Evolutionary conservation across 495 filamentous ascomycete genomes (phyloP), one percentile per base, ranked within the genome.

Genomic region (Penicillium paradoxum): DNA sequence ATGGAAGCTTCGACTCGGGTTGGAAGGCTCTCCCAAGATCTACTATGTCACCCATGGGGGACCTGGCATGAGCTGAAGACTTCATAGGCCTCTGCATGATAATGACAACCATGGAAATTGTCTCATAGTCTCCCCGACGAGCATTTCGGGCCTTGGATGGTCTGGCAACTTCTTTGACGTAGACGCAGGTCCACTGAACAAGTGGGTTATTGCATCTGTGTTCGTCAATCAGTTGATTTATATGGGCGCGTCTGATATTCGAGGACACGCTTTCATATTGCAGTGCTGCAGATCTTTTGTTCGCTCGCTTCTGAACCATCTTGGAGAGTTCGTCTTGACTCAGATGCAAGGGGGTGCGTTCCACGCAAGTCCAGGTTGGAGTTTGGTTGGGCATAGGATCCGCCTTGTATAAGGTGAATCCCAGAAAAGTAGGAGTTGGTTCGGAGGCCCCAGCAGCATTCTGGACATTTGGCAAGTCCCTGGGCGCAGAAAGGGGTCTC

Each of bases 131-230:
- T 8, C 59, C 55, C 4, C 55, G 59, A 29, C 56, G 59, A 41
- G 57, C 58, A 46, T 64, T 63, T 47, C 67, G 66, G 22, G 66
- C 58, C 45, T 67, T 64, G 42, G 61, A 48, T 0, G 59, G 48
- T 34, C 50, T 55, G 13, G 54, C 53, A 4, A 65, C 53, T 37
- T 67, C 66, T 29, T 72, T 68, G 6, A 63, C 66, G 58, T 72
- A 75, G 10, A 69, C 67, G 40, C 59, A 71, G 14, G 59, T 68
- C 72, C 72, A 73, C 42, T 71, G 62, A 11, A 62, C 66, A 0
- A 43, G 49, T 9, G 62, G 58, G 18, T 68, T 54, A n/a, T 37
- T 53, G 19, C 57, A 46, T 42, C 55, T 51, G 27, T 65, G 57
- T 44, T 71, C 66, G 21, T 63, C 56, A 10, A 74, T 67, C 37